These are phyloP conservation scores for Entomortierella lignicola DNA, from an alignment of 192 early-diverging fungal genomes.

Conservation along the genomic window DNA sequence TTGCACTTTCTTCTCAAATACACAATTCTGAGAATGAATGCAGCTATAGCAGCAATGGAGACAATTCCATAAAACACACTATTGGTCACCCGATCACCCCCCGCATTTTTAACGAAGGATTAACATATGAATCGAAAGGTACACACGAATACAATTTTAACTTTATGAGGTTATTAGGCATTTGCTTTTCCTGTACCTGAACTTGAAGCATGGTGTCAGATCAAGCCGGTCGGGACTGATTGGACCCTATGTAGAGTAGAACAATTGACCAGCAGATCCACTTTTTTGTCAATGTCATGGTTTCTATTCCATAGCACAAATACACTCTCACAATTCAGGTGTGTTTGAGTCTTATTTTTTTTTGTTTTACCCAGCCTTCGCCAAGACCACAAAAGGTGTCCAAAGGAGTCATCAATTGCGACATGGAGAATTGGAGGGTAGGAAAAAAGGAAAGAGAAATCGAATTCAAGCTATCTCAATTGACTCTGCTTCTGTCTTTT, in stretches of 20 bases:
- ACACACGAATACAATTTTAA: too few species aligned
- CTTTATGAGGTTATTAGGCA: not conserved
- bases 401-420: not conserved
- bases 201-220: constrained; percentile 33
- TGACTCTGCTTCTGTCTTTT: too few species aligned
- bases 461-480: too few species aligned
- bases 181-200: constrained; percentile 12
- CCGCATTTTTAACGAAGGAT: too few species aligned
- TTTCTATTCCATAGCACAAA: not conserved
- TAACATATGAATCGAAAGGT: too few species aligned
- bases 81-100: not conserved
- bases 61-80: constrained; percentile 10
- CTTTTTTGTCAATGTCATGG: not conserved
- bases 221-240: constrained; percentile 27
- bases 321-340: not conserved
- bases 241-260: constrained; percentile 12
- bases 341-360: not conserved
- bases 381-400: constrained; percentile 11
- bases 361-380: constrained; percentile 23
- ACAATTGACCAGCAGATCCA: not conserved
- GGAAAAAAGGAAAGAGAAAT: not conserved
- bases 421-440: not conserved
- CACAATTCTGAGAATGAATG: constrained; percentile 8
- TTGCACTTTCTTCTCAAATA: constrained; percentile 7
- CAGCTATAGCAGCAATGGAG: not conserved